These are phyloP conservation scores for Aspergillus biplanus DNA, from an alignment of 495 filamentous ascomycete genomes.

Conservation along the genomic window DNA sequence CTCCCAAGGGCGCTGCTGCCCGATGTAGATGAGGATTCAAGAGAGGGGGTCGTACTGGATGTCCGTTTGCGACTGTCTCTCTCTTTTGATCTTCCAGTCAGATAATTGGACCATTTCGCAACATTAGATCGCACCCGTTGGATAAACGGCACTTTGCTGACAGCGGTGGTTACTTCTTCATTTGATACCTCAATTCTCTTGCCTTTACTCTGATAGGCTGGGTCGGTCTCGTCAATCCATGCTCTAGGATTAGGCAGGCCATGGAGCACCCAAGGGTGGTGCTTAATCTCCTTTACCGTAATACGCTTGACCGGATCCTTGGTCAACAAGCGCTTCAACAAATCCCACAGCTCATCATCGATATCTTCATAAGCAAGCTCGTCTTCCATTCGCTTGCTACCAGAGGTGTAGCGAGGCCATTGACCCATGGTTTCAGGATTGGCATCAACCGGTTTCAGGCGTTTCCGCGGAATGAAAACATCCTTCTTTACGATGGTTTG, in stretches of 20 bases:
- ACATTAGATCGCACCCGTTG: conserved; percentile 63
- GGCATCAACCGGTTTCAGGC: conserved; percentile 74
- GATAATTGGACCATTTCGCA: conserved; percentile 61
- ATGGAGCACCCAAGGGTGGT: conserved; percentile 90
- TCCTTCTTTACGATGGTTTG: conserved; percentile 87
- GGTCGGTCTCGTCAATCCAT: conserved; percentile 96
- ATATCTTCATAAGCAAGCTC: conserved; percentile 85
- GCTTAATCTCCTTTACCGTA: conserved; percentile 88
- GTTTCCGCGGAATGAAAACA: conserved; percentile 79
- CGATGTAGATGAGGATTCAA: conserved; percentile 39
- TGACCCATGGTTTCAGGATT: conserved; percentile 50
- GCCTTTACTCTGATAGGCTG: conserved; percentile 75
- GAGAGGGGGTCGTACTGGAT: conserved; percentile 38
- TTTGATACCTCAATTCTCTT: conserved; percentile 92
- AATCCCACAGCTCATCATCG: conserved; percentile 77
- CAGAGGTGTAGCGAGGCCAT: conserved; percentile 33
- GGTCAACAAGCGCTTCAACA: conserved; percentile 78
- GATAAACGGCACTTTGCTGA: conserved; percentile 84
- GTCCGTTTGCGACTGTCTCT: conserved; percentile 54
- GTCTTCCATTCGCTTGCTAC: conserved; percentile 62
- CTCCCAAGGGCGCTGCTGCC: conserved; percentile 39
- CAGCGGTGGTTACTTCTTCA: conserved; percentile 85
- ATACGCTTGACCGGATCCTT: conserved; percentile 91
- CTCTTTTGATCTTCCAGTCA: conserved; percentile 62
- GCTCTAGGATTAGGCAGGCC: conserved; percentile 72